Evolutionary conservation across 805 yeast genomes (phyloP).

Genomic region (Kodamaea hsintzibuensis): DNA sequence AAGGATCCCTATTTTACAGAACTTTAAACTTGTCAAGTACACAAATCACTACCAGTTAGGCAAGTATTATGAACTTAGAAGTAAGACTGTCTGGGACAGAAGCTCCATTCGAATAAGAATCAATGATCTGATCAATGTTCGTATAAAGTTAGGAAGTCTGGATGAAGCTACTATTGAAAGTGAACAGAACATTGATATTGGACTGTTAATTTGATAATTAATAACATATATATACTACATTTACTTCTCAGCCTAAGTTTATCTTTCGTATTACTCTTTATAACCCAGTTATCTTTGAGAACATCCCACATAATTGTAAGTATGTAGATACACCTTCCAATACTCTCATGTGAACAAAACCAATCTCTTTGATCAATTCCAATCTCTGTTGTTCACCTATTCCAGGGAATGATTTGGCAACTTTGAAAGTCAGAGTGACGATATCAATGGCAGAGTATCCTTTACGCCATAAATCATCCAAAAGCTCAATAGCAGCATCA

Average conservation of each 20-base stretch:
- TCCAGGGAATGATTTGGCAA: slow-evolving; percentile 71
- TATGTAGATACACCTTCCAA: slow-evolving; percentile 91
- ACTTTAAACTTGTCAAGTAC: not conserved
- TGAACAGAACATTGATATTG: not conserved
- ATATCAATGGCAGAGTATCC: slow-evolving; percentile 95
- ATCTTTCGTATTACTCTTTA: no score
- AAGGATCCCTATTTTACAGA: not conserved
- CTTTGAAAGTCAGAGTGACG: slow-evolving; percentile 86
- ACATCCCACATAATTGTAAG: slow-evolving; percentile 80
- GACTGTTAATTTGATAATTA: no score
- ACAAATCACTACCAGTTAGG: not conserved
- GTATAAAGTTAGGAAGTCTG: not conserved
- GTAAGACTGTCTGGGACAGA: not conserved
- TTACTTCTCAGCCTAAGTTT: no score
- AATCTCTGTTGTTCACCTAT: slow-evolving; percentile 68
- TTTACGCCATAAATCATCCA: slow-evolving; percentile 76
- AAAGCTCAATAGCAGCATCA: slow-evolving; percentile 63
- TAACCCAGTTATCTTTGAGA: slow-evolving; percentile 54
- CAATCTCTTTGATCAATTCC: slow-evolving; percentile 81
- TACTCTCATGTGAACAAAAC: slow-evolving; percentile 87
- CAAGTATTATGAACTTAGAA: not conserved
- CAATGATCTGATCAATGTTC: not conserved
- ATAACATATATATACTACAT: no score
- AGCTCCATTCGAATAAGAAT: not conserved
- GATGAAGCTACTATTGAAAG: not conserved